Conservation (phyloP, 306 rosid genomes). For the Purshia tridentata region DNA sequence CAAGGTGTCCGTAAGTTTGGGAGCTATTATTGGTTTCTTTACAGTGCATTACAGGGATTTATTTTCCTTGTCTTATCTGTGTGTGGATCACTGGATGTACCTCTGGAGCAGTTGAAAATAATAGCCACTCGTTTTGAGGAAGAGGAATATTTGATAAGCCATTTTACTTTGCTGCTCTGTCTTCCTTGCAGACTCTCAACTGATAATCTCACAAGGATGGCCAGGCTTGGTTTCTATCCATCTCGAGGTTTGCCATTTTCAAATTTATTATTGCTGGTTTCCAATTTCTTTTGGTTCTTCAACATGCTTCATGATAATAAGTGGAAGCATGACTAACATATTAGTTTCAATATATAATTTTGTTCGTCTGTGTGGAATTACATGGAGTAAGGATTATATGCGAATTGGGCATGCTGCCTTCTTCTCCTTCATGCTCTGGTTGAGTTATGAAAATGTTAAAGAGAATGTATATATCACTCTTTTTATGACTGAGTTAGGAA, state of each 20-base stretch:
- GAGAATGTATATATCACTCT: not conserved
- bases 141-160: conserved; percentile 4
- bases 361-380: not conserved
- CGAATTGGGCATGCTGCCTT: conserved; percentile 1
- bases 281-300: not conserved
- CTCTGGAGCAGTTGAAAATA: not conserved
- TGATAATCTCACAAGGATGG: conserved; percentile 73
- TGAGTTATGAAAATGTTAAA: not conserved
- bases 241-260: conserved; percentile 59
- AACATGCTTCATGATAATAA: not conserved
- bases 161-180: conserved; percentile 6
- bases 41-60: not conserved
- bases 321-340: not conserved
- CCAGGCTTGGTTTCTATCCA: conserved; percentile 81
- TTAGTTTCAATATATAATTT: not conserved
- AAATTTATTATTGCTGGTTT: conserved; percentile 13
- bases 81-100: not conserved
- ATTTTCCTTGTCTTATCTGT: not conserved
- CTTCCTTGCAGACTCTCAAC: conserved; percentile 62
- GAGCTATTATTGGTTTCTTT: conserved; percentile 13
- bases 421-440: not conserved
- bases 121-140: not conserved
- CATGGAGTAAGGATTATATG: not conserved
- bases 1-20: not conserved
- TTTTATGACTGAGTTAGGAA: not conserved